Conservation (phyloP, 192 early-diverging fungal genomes). For the Coemansia sp. region DNA sequence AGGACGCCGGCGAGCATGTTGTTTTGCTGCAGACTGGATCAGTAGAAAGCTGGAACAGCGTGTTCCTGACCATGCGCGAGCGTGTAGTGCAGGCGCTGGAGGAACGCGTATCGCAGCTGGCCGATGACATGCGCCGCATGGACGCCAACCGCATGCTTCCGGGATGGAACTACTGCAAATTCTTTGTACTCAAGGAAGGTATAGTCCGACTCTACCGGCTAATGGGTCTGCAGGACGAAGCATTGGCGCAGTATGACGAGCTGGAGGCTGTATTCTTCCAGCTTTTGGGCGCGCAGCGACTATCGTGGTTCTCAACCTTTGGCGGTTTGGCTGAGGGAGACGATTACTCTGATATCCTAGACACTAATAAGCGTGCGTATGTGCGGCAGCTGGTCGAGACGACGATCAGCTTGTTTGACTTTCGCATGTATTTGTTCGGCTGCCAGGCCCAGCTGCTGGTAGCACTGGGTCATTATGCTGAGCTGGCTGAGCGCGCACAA, state of each 20-base stretch:
- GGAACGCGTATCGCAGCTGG: slow-evolving; percentile 53
- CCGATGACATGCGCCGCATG: slow-evolving; percentile 78
- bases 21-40: slow-evolving; percentile 20
- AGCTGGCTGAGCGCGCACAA: slow-evolving; percentile 45
- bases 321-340: slow-evolving; percentile 86
- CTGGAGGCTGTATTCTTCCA: slow-evolving; percentile 95
- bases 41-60: slow-evolving; percentile 52
- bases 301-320: slow-evolving; percentile 94
- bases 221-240: slow-evolving; percentile 86
- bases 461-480: slow-evolving; percentile 57
- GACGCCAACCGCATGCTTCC: slow-evolving; percentile 94
- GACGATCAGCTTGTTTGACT: slow-evolving; percentile 92
- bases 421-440: slow-evolving; percentile 93
- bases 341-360: slow-evolving; percentile 82
- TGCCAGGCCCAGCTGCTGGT: slow-evolving; percentile 84
- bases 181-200: slow-evolving; percentile 95
- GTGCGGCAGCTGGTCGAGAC: slow-evolving; percentile 89
- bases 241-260: slow-evolving; percentile 95
- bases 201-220: slow-evolving; percentile 85
- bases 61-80: slow-evolving; percentile 50
- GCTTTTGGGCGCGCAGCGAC: slow-evolving; percentile 77
- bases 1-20: slow-evolving; percentile 31
- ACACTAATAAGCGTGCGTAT: slow-evolving; percentile 79
- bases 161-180: slow-evolving; percentile 99
- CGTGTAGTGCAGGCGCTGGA: slow-evolving; percentile 82